A percentile compares a stretch with the other conserved stretches of the same genome.
phyloP scores from a whole-genome alignment of 768 basidiomycete genomes.

The Macrolepiota dolichaula region DNA sequence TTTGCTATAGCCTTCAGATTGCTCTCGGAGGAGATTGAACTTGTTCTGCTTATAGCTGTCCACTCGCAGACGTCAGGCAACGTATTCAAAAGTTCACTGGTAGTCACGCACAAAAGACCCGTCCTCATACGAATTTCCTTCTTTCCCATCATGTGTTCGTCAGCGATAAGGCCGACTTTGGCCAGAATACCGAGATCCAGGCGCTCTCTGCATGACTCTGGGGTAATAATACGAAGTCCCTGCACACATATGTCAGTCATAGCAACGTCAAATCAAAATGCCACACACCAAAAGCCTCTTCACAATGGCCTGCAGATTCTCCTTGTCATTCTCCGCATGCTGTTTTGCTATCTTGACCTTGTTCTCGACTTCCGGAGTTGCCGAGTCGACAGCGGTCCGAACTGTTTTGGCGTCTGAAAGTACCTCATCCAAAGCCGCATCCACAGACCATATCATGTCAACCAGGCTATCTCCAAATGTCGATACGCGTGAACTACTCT shows the following conservation, averaged over 20 bases:
- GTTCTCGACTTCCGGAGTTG: constrained; percentile 18
- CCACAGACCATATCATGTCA: constrained; percentile 80
- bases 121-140: constrained; percentile 82
- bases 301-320: constrained; percentile 53
- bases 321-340: constrained; percentile 61
- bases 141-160: constrained; percentile 64
- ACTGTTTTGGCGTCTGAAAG: constrained; percentile 49
- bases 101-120: constrained; percentile 66
- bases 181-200: constrained; percentile 66
- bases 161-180: constrained; percentile 63
- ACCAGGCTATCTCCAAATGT: constrained; percentile 70
- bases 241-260: constrained; percentile 25
- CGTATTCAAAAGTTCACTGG: not conserved
- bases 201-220: constrained; percentile 67
- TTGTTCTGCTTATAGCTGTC: constrained; percentile 96
- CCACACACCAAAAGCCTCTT: constrained; percentile 57
- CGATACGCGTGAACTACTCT: constrained; percentile 27
- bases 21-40: constrained; percentile 95
- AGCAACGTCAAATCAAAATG: constrained; percentile 2
- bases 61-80: constrained; percentile 5
- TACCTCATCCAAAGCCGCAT: constrained; percentile 72
- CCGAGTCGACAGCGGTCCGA: constrained; percentile 32
- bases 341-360: constrained; percentile 48
- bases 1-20: constrained; percentile 96
- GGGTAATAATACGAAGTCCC: constrained; percentile 55